Percentiles rank a stretch among this genome's conserved stretches.
phyloP scores from a whole-genome alignment of 768 basidiomycete species.

The Pulveroboletus sp. region DNA sequence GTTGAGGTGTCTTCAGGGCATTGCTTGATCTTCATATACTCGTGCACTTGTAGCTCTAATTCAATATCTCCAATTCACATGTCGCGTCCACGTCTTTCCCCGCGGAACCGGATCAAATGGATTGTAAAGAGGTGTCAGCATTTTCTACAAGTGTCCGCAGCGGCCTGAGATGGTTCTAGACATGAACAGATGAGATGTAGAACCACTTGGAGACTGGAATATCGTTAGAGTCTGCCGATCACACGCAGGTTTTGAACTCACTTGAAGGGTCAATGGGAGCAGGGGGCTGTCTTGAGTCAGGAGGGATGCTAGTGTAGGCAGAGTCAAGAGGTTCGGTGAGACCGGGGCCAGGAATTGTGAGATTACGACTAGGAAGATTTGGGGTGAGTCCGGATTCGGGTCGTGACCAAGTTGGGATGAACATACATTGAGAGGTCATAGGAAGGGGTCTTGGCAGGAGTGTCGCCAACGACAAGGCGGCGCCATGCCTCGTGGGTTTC shows the following conservation, averaged over 20 bases:
- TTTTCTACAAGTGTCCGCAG: neutral
- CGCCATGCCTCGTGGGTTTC: conserved; percentile 99
- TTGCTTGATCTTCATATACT: conserved; percentile 14
- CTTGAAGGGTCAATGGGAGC: conserved; percentile 89
- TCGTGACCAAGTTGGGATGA: neutral
- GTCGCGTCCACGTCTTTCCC: neutral
- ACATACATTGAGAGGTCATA: conserved; percentile 86
- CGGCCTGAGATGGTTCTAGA: conserved; percentile 35
- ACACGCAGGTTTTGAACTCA: conserved; percentile 34
- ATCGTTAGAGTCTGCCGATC: conserved; percentile 7
- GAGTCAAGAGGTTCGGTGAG: conserved; percentile 59
- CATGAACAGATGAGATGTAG: conserved; percentile 87
- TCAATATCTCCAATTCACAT: conserved; percentile 3
- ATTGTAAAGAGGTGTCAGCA: conserved; percentile 1
- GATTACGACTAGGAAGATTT: conserved; percentile 59
- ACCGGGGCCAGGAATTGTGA: conserved; percentile 68
- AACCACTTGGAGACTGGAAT: conserved; percentile 83
- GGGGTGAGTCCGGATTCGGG: neutral
- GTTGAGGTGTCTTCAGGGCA: conserved; percentile 8
- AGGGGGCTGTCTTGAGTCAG: conserved; percentile 77
- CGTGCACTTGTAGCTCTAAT: conserved; percentile 26
- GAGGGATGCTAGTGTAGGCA: conserved; percentile 60
- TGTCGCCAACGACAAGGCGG: conserved; percentile 79
- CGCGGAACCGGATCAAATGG: neutral
- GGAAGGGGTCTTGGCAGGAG: conserved; percentile 60